A percentile compares a stretch with the other conserved stretches of the same genome.
Evolutionary conservation across 352 stramenopile species (phyloP).

Genomic region (Thraustochytrium striatum): DNA sequence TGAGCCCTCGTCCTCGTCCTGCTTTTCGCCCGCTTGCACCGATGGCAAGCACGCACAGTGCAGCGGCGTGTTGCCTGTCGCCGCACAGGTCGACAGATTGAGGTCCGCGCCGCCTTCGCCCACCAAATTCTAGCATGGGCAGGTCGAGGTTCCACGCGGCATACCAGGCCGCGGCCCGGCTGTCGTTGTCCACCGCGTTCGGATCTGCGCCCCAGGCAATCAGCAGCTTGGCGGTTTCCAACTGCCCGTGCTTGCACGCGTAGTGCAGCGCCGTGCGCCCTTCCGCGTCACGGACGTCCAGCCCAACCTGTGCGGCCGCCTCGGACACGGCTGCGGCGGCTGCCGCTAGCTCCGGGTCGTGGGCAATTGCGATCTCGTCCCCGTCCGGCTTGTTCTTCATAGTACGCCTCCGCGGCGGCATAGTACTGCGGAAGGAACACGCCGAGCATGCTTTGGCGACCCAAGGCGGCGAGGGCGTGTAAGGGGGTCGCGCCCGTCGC

Average conservation of each 20-base stretch:
- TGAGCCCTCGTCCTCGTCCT: not conserved
- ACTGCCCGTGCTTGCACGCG: not conserved
- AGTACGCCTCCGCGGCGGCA: too few species aligned
- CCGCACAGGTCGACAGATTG: too few species aligned
- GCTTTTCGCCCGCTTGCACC: not conserved
- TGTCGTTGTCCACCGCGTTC: not conserved
- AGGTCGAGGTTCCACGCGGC: not conserved
- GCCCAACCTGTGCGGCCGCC: too few species aligned
- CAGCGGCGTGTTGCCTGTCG: conserved; percentile 11
- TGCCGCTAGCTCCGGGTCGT: too few species aligned
- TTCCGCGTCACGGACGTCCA: conserved; percentile 4
- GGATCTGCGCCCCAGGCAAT: conserved; percentile 25
- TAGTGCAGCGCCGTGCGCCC: conserved; percentile 25
- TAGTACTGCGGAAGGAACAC: not conserved
- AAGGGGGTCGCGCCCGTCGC: not conserved
- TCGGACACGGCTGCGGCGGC: too few species aligned
- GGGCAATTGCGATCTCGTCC: too few species aligned
- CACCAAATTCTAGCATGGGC: not conserved
- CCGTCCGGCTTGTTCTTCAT: too few species aligned
- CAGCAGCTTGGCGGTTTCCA: conserved; percentile 17
- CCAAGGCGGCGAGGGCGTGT: conserved; percentile 3
- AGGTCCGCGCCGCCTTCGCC: too few species aligned
- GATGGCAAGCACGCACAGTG: conserved; percentile 5
- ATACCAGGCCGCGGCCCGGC: conserved; percentile 13
- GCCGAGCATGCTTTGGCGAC: conserved; percentile 1